Conservation (phyloP, 352 stramenopile genomes). For the Pythium volutum region DNA sequence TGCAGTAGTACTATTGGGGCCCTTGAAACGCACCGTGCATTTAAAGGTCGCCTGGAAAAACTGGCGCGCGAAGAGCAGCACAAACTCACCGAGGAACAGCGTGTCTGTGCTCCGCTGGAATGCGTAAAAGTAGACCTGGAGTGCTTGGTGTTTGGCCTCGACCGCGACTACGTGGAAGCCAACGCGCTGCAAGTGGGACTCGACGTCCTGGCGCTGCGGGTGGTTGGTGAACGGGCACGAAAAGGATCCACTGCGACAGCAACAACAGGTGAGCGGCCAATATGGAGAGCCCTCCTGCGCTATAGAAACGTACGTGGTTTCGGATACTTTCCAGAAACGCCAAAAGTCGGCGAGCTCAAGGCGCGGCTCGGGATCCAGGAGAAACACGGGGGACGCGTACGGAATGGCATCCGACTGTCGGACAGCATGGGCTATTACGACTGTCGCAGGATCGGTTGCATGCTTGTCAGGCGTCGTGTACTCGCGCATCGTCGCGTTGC, state of each 20-base stretch:
- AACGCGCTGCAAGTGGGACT: constrained; percentile 37
- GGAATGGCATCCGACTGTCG: constrained; percentile 39
- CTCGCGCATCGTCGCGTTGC: constrained; percentile 3
- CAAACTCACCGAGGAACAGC: constrained; percentile 73
- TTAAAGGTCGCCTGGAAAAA: constrained; percentile 87
- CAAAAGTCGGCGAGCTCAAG: constrained; percentile 32
- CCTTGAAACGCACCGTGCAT: constrained; percentile 45
- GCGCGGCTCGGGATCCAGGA: constrained; percentile 31
- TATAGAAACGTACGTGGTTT: constrained; percentile 76
- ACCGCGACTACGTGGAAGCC: constrained; percentile 57
- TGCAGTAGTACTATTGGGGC: neutral
- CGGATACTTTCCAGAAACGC: constrained; percentile 50
- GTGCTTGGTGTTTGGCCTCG: constrained; percentile 51
- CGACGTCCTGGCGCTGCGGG: constrained; percentile 39
- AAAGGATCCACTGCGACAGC: constrained; percentile 56
- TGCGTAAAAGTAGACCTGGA: constrained; percentile 74
- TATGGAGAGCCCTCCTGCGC: neutral
- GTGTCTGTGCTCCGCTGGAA: constrained; percentile 41
- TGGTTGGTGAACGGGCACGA: constrained; percentile 66
- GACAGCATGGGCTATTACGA: neutral
- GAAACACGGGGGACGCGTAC: constrained; percentile 57
- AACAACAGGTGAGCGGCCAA: neutral
- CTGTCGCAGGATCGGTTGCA: neutral
- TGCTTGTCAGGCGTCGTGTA: neutral
- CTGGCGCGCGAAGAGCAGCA: constrained; percentile 61